Evolutionary conservation across 306 rosid genomes (phyloP), one percentile per base, ranked within the genome.

Genomic region (Quercus agrifolia): DNA sequence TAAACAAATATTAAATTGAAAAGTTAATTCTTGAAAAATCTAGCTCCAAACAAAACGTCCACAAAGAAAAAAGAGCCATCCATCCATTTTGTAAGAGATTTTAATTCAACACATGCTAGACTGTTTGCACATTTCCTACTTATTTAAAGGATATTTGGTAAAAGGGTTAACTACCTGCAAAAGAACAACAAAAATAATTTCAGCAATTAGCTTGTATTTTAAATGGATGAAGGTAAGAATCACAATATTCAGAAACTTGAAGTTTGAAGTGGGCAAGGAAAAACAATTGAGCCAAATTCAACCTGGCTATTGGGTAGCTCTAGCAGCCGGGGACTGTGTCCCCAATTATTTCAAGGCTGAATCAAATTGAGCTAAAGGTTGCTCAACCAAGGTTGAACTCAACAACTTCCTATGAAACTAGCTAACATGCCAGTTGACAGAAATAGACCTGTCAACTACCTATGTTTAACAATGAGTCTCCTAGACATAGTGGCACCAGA

Each of bases 161-260:
- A 96, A 90, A 59, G 99, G 99, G 80, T 96, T 96, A 78, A 96
- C 98, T 30, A 96, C 98, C 99, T 96, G 99, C 92, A 84, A 81
- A 81, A 82, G 74, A 73, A 80, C 33, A 63, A 74, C 83, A 15
- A 52, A 67, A 64, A 56, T 28, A 30, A 5, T 17, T 74, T 83
- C 71, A 84, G 86, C 70, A 38, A 76, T 58, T 11, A 77, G 4
- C 20, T 57, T 57, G 33, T 17, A 56, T 14, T 4, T 81, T 74
- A 71, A 76, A 49, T 41, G 71, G 68, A 68, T 78, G 63, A 74
- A 38, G 19, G 31, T 14, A 33, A 66, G 56, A 76, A 13, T 17
- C 2, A 66, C 15, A 75, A 64, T 73, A 38, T 46, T 61, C 51
- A 46, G 80, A 75, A 33, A 66, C 18, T 31, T 31, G 10, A 67